phyloP scores from a whole-genome alignment of 371 early-diverging fungal genomes.

The Actinomortierella wolfii region DNA sequence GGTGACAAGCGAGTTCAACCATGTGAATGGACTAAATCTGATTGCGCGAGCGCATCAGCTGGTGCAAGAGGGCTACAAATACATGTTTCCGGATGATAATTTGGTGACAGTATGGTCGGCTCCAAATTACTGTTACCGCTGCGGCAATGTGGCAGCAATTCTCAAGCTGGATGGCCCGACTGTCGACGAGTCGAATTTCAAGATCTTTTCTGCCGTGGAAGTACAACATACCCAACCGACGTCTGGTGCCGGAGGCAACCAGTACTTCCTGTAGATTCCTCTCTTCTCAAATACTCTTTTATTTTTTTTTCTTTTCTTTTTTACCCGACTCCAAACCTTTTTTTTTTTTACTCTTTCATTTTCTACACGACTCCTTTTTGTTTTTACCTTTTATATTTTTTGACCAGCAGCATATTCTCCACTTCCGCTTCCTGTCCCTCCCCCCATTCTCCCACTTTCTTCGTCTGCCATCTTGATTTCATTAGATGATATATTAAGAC shows the following conservation, averaged over 20 bases:
- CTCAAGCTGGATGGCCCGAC: slow-evolving; percentile 92
- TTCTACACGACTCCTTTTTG: too few species aligned
- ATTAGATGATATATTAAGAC: too few species aligned
- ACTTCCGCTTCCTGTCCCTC: too few species aligned
- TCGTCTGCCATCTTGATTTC: too few species aligned
- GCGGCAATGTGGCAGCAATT: slow-evolving; percentile 99
- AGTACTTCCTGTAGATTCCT: slow-evolving; percentile 50
- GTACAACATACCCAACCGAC: slow-evolving; percentile 74
- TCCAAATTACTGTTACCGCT: slow-evolving; percentile 99
- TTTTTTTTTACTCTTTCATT: too few species aligned
- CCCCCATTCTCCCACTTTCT: too few species aligned
- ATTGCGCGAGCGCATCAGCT: slow-evolving; percentile 98
- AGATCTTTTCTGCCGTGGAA: slow-evolving; percentile 95
- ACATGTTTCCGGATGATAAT: slow-evolving; percentile 94
- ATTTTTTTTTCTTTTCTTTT: background rate
- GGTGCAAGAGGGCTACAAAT: slow-evolving; percentile 97
- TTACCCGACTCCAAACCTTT: too few species aligned
- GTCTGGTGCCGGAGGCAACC: slow-evolving; percentile 45
- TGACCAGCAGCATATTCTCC: too few species aligned
- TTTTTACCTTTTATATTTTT: too few species aligned
- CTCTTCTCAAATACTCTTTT: slow-evolving; percentile 1
- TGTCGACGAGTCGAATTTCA: slow-evolving; percentile 86
- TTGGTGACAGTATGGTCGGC: slow-evolving; percentile 99
- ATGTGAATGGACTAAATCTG: slow-evolving; percentile 92
- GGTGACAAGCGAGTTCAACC: slow-evolving; percentile 97